Conservation (phyloP, 192 early-diverging fungal genomes). For the Backusella parvicylindrica region DNA sequence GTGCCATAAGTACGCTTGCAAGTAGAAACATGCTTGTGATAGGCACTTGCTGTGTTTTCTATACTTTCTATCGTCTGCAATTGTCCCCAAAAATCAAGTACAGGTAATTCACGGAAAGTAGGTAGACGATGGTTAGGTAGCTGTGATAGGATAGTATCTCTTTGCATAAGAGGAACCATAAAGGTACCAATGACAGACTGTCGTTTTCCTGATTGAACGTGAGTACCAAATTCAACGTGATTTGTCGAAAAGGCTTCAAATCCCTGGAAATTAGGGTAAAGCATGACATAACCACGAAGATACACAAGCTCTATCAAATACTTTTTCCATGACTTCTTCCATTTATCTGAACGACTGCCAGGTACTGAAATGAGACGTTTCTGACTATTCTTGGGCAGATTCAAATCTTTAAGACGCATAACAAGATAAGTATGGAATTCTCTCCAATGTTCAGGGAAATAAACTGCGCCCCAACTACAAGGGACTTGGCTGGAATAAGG, state of each 20-base stretch:
- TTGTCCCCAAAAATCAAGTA: constrained; percentile 54
- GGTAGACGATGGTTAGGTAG: constrained; percentile 49
- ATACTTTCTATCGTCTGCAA: constrained; percentile 42
- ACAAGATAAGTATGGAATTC: constrained; percentile 56
- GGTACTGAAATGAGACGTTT: constrained; percentile 46
- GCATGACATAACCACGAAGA: constrained; percentile 58
- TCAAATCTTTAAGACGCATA: constrained; percentile 46
- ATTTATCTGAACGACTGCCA: constrained; percentile 48
- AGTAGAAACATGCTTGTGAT: constrained; percentile 40
- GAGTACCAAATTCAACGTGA: constrained; percentile 57
- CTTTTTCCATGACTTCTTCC: constrained; percentile 62
- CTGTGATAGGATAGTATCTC: constrained; percentile 41
- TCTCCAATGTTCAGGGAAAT: constrained; percentile 59
- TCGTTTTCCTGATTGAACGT: constrained; percentile 46
- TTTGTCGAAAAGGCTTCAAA: constrained; percentile 59
- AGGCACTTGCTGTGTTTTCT: constrained; percentile 32
- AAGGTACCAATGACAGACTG: constrained; percentile 39
- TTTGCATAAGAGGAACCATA: constrained; percentile 54
- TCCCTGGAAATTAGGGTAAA: constrained; percentile 59
- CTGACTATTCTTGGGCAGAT: constrained; percentile 23
- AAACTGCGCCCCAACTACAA: constrained; percentile 63
- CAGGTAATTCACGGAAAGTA: constrained; percentile 41
- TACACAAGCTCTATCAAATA: constrained; percentile 61
- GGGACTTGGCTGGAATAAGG: constrained; percentile 57
- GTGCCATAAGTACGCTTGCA: constrained; percentile 23